A percentile compares a stretch with the other conserved stretches of the same genome.
Evolutionary conservation across 352 stramenopile genomes (phyloP).

Genomic region (Phytophthora citricola): DNA sequence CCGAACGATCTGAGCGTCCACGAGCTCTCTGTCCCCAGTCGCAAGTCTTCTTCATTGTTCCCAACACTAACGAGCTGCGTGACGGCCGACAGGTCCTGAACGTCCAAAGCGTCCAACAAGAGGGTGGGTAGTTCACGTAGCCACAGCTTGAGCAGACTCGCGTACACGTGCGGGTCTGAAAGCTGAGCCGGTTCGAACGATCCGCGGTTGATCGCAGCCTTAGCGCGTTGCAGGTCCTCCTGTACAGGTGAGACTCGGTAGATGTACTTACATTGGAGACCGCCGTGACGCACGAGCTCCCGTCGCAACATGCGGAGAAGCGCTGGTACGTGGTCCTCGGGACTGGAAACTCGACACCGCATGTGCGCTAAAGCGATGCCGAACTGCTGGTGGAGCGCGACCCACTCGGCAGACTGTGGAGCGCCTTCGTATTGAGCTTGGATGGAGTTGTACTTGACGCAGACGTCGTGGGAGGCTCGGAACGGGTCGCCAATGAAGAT

Average conservation of each 20-base stretch:
- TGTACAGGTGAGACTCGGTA: constrained; percentile 65
- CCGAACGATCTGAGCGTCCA: constrained; percentile 22
- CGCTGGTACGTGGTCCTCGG: constrained; percentile 47
- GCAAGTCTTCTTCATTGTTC: constrained; percentile 22
- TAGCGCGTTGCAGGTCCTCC: constrained; percentile 46
- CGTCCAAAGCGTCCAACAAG: constrained; percentile 41
- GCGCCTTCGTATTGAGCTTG: constrained; percentile 61
- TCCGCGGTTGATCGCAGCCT: constrained; percentile 55
- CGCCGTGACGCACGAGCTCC: constrained; percentile 54
- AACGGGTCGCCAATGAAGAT: constrained; percentile 64
- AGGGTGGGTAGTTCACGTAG: constrained; percentile 59
- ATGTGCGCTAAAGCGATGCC: constrained; percentile 54
- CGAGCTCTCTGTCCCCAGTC: constrained; percentile 21
- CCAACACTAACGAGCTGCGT: constrained; percentile 13
- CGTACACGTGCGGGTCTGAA: constrained; percentile 59
- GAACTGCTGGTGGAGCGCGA: constrained; percentile 58
- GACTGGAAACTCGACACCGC: constrained; percentile 35
- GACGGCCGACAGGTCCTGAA: constrained; percentile 23
- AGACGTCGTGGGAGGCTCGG: constrained; percentile 52
- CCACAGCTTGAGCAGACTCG: constrained; percentile 71
- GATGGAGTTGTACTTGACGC: constrained; percentile 65
- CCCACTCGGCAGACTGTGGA: constrained; percentile 38
- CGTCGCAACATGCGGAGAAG: constrained; percentile 62
- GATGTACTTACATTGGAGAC: constrained; percentile 57
- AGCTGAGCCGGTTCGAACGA: constrained; percentile 44